Base-by-base conservation (phyloP, 225 moss, liverwort and hornwort genomes). In the Antitrichia curtipendula region DNA sequence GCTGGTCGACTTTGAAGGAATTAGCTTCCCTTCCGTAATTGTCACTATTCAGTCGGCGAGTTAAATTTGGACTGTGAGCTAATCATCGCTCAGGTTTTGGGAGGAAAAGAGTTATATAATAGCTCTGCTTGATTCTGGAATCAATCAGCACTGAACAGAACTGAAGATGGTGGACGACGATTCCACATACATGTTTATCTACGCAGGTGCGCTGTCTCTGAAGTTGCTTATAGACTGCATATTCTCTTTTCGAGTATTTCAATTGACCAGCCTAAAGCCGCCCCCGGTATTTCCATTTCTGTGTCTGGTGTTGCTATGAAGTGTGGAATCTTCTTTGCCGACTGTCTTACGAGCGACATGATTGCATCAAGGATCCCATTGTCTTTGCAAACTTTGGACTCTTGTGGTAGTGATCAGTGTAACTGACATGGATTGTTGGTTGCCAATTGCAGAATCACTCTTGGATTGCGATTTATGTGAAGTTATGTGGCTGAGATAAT, bases 1-100 rank as follows among this genome's bases (percentile, higher is more conserved):
- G 95, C 57, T 97, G 95, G 97, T 92, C 93, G 56, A 91, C 89
- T 73, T 87, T 97, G 80, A 95, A 95, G 87, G 94, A 89, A 18
- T 81, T 93, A 91, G 64, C 89, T 84, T 88, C 87, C 75, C 69
- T 84, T 79, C 66, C 79, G 12, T 85, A 75, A 53, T 72, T 63
- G 60, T 69, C 31, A 75, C 80, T 65, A 62, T 16, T 16, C 16
- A 68, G 78, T 47, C n/a, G 40, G 27, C 52, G 27, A 83, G 13
- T 34, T 54, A 69, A 13, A 68, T 40, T 54, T 83, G 40, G 69
- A 14, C 54, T 54, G 36, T 54, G 50, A 80, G 72, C 29, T 32
- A 41, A 23, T 64, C 12, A 34, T 75, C 7, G n/a, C 40, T 72
- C 24, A 21, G 41, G 59, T 36, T 74, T 75, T 54, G 2, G 53